Conservation (phyloP, 2,329 filamentous ascomycete species). For the Myriosclerotinia scirpicola region DNA sequence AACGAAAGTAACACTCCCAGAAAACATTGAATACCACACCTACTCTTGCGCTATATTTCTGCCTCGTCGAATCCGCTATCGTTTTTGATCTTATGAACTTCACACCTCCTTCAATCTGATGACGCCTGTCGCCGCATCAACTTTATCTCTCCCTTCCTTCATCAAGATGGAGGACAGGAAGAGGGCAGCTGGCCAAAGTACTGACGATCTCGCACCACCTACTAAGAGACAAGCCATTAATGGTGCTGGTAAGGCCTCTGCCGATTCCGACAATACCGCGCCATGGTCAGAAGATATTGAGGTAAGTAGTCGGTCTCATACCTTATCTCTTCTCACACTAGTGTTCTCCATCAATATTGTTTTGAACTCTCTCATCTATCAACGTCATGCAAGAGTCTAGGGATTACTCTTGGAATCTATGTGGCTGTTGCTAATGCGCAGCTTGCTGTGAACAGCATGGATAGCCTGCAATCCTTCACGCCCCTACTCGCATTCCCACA, state of each 20-base stretch:
- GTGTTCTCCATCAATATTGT: constrained; percentile 25
- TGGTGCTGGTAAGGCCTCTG: constrained; percentile 66
- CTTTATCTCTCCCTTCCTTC: constrained; percentile 72
- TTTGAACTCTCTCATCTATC: constrained; percentile 25
- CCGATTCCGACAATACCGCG: constrained; percentile 59
- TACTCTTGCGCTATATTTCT: constrained; percentile 24
- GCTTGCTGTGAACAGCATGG: constrained; percentile 47
- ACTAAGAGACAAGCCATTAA: constrained; percentile 91
- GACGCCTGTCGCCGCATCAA: constrained; percentile 49
- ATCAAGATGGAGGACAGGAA: constrained; percentile 99
- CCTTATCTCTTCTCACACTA: constrained; percentile 15
- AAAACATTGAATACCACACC: not conserved
- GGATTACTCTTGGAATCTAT: constrained; percentile 34
- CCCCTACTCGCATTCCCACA: constrained; percentile 33
- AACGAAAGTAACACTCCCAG: not conserved
- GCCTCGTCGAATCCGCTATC: not conserved
- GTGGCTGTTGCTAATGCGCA: constrained; percentile 47
- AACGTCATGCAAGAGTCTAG: constrained; percentile 29
- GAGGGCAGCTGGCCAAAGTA: constrained; percentile 69
- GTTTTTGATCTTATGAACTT: constrained; percentile 21
- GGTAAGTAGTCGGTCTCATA: constrained; percentile 53
- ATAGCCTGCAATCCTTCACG: constrained; percentile 42
- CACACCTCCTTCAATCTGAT: constrained; percentile 47
- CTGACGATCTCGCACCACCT: constrained; percentile 80
- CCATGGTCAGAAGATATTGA: constrained; percentile 70